Evolutionary conservation across 2,329 filamentous ascomycete genomes (phyloP).

Genomic region (Fusarium sp.): DNA sequence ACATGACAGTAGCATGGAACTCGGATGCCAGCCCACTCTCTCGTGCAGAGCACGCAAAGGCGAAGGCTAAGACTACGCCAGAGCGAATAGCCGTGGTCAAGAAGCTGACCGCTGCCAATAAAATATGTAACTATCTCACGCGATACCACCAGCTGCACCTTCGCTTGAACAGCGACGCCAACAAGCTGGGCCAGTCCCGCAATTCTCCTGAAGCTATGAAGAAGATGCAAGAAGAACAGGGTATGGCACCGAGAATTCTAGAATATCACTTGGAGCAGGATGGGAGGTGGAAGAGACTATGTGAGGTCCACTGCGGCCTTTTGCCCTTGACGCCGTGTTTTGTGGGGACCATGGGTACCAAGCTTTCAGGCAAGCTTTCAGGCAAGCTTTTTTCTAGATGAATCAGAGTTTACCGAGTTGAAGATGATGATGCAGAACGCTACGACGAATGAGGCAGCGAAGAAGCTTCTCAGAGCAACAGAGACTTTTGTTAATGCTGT

Average conservation of each 20-base stretch:
- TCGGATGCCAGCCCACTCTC: neutral
- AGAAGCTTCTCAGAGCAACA: neutral
- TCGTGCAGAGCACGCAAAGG: neutral
- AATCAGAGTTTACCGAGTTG: accelerated
- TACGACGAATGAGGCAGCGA: accelerated
- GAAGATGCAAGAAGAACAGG: neutral
- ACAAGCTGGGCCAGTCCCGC: neutral
- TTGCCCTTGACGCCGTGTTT: neutral
- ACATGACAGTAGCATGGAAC: neutral
- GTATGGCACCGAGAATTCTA: no score
- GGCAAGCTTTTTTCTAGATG: neutral
- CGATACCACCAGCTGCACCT: neutral
- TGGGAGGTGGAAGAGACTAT: neutral
- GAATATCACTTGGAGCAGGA: no score
- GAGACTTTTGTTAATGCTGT: neutral
- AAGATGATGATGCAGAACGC: neutral
- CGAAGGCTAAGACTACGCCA: neutral
- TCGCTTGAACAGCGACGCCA: neutral
- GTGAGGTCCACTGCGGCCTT: neutral
- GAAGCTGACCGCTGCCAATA: neutral
- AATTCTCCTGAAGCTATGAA: neutral
- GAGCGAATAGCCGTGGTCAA: neutral
- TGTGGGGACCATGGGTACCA: neutral
- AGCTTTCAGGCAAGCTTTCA: neutral
- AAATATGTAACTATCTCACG: neutral